Base-by-base conservation (phyloP, 192 early-diverging fungal genomes). In the Backusella mclennaniae region DNA sequence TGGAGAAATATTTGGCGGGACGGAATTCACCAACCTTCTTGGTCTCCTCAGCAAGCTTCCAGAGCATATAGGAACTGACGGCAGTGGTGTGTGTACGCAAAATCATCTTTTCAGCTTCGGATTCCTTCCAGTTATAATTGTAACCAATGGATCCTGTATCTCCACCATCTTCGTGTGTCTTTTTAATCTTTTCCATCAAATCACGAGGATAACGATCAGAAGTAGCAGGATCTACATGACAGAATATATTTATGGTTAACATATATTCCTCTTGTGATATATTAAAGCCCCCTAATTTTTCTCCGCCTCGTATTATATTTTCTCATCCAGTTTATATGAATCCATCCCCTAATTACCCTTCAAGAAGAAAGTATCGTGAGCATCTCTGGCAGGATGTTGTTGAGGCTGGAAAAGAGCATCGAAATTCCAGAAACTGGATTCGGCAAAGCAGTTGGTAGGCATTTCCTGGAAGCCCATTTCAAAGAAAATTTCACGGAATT, bases 371-470 rank as follows among this genome's bases (percentile, higher is more conserved):
- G 94, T 94, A 56, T 95, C 94, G 79, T 95, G 94, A 52, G 93
- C 87, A 80, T 95, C 92, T 77, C 94, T 89, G 11, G 93, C 96
- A 69, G 97, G 92, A 77, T 99, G 98, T 86, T 98, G 95, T 89
- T 99, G 97, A 35, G 98, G 97, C 80, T 98, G 97, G 90, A 97
- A 99, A 73, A 99, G 92, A 33, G 97, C 94, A 84, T 99, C 98
- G 84, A 99, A 99, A 88, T 99, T 99, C 98, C 98, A 99, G 92
- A 99, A 99, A 76, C 96, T 95, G 70, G 93, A 93, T 80, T 99
- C 98, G 63, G 95, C 96, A 88, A 94, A 99, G 79, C 92, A 89
- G 90, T 96, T 96, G 69, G 97, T 97, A 26, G 96, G 96, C 98
- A 99, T 99, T 87, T 99, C 98, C 76, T 93, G 89, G 87, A 99